Conservation (phyloP, 805 yeast genomes). For the Monosporozyma solicola region DNA sequence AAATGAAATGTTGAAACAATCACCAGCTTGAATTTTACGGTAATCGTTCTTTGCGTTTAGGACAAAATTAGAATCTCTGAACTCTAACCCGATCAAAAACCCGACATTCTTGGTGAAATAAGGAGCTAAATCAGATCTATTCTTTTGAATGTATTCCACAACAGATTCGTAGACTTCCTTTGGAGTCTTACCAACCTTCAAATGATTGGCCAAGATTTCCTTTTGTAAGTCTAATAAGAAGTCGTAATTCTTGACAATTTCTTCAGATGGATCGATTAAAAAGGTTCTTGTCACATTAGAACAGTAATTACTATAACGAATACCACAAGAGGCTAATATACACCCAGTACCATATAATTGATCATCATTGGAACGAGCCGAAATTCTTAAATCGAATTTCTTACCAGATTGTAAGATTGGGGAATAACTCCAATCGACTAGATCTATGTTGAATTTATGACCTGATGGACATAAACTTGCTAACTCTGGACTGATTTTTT, state of each 20-base stretch:
- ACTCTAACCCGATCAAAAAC: slow-evolving; percentile 82
- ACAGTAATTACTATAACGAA: slow-evolving; percentile 82
- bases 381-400: slow-evolving; percentile 71
- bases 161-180: slow-evolving; percentile 59
- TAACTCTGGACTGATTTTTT: slow-evolving; percentile 41
- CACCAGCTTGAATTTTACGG: slow-evolving; percentile 57
- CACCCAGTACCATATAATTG: slow-evolving; percentile 64
- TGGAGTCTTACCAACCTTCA: slow-evolving; percentile 64
- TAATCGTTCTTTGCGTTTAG: slow-evolving; percentile 61
- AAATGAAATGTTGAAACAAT: slow-evolving; percentile 63
- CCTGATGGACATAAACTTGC: slow-evolving; percentile 32
- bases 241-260: slow-evolving; percentile 72
- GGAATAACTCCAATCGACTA: slow-evolving; percentile 87
- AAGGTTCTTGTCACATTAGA: slow-evolving; percentile 83
- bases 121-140: slow-evolving; percentile 55
- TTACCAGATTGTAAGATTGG: slow-evolving; percentile 89
- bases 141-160: slow-evolving; percentile 46
- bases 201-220: slow-evolving; percentile 43
- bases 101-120: slow-evolving; percentile 75
- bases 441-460: slow-evolving; percentile 62
- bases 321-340: slow-evolving; percentile 73
- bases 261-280: slow-evolving; percentile 77
- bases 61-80: slow-evolving; percentile 68
- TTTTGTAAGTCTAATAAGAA: slow-evolving; percentile 62
- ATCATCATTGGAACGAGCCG: slow-evolving; percentile 65